Percentiles rank a stretch among this genome's conserved stretches.
phyloP scores from a whole-genome alignment of 805 yeast species.

The Zygoascus bituminiphila region DNA sequence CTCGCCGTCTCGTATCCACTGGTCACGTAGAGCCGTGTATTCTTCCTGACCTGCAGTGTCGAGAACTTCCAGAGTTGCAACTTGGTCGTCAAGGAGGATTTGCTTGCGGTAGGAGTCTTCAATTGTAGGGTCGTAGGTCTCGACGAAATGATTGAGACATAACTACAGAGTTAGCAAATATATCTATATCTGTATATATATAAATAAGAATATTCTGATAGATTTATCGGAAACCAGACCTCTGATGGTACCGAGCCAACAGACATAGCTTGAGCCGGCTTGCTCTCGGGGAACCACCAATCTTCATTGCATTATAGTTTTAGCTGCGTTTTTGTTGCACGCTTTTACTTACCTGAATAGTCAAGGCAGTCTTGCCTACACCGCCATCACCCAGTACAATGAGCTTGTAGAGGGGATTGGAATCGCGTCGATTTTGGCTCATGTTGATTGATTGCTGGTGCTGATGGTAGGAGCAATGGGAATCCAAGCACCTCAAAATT shows the following conservation, averaged over 20 bases:
- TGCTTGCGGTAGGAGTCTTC: constrained; percentile 65
- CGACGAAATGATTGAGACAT: constrained; percentile 83
- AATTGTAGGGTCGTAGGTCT: constrained; percentile 96
- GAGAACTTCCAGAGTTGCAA: constrained; percentile 69
- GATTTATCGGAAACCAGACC: not conserved
- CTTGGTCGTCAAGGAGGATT: constrained; percentile 72
- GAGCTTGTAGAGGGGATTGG: constrained; percentile 49
- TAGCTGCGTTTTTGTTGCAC: not conserved
- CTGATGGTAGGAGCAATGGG: no score
- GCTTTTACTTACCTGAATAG: constrained; percentile 60
- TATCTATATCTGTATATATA: not conserved
- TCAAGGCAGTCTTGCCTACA: constrained; percentile 95
- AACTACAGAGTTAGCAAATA: constrained; percentile 13
- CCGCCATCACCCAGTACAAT: constrained; percentile 99
- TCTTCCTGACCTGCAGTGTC: constrained; percentile 95
- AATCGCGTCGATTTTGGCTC: constrained; percentile 16
- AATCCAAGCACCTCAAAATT: no score
- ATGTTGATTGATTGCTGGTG: not conserved
- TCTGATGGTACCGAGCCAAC: no score
- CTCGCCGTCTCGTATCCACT: constrained; percentile 90
- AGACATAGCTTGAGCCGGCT: not conserved
- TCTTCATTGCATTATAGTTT: no score
- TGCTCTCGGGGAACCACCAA: no score
- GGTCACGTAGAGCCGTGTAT: constrained; percentile 65
- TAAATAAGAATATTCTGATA: not conserved